phyloP scores from a whole-genome alignment of 164 flowering plant genomes.

The Hamamelis virginiana region DNA sequence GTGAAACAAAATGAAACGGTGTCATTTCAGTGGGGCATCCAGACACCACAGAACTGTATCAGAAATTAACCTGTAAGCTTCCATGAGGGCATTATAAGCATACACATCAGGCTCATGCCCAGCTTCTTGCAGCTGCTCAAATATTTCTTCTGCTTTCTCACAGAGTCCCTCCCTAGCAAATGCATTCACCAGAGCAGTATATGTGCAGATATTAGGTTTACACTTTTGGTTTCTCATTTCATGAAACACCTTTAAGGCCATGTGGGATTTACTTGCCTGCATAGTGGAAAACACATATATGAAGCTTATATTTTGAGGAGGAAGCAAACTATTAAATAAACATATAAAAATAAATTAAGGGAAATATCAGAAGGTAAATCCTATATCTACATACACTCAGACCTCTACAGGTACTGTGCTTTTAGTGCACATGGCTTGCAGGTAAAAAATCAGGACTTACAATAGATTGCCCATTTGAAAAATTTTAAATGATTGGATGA shows the following conservation, averaged over 20 bases:
- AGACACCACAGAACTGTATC: background rate
- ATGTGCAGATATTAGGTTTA: slow-evolving; percentile 82
- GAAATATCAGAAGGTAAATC: too few relatives aligned
- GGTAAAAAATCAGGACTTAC: too few relatives aligned
- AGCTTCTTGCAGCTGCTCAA: slow-evolving; percentile 82
- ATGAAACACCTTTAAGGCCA: slow-evolving; percentile 73
- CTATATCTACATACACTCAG: too few relatives aligned
- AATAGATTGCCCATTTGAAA: too few relatives aligned
- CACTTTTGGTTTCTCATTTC: slow-evolving; percentile 70
- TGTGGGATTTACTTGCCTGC: slow-evolving; percentile 64
- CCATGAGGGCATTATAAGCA: slow-evolving; percentile 92
- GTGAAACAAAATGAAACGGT: background rate
- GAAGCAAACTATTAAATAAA: background rate
- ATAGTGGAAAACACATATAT: background rate
- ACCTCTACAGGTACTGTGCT: too few relatives aligned
- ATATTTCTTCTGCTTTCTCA: slow-evolving; percentile 89
- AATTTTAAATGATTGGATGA: too few relatives aligned
- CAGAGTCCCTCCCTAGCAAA: slow-evolving; percentile 89
- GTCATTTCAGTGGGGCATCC: background rate
- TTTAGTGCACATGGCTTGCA: too few relatives aligned
- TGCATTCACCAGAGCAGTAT: slow-evolving; percentile 83
- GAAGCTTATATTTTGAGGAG: background rate
- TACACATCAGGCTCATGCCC: slow-evolving; percentile 95
- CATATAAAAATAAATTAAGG: too few relatives aligned
- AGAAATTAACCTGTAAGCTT: slow-evolving; percentile 67